phyloP scores from a whole-genome alignment of 768 basidiomycete species.

The Coprinopsis marcescibilis region DNA sequence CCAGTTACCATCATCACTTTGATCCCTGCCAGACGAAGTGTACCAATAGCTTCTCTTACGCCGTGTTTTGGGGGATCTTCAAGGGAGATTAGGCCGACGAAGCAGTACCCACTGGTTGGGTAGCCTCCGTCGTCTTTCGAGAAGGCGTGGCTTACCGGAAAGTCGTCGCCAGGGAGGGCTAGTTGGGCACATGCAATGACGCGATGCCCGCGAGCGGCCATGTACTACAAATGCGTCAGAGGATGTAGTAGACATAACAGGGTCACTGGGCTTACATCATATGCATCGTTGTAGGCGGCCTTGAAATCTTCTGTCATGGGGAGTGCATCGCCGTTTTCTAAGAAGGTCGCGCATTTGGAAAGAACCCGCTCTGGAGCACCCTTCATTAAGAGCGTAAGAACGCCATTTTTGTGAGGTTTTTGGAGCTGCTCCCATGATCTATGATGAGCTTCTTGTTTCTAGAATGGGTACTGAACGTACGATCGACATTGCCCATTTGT shows the following conservation, averaged over 20 bases:
- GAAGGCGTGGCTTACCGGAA: conserved; percentile 43
- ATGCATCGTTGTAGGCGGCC: conserved; percentile 50
- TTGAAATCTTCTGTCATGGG: conserved; percentile 55
- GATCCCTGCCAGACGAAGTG: conserved; percentile 63
- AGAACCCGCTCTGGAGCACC: conserved; percentile 68
- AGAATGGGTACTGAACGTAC: conserved; percentile 38
- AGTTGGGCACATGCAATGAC: conserved; percentile 68
- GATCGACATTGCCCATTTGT: conserved; percentile 70
- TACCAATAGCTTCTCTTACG: conserved; percentile 66
- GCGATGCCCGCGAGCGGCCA: conserved; percentile 72
- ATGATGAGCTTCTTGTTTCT: not conserved
- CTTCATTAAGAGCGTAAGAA: conserved; percentile 54
- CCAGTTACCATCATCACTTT: conserved; percentile 78
- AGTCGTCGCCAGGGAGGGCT: conserved; percentile 45
- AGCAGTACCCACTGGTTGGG: conserved; percentile 53
- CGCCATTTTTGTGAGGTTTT: conserved; percentile 45
- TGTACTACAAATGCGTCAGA: conserved; percentile 40
- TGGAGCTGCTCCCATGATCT: conserved; percentile 39
- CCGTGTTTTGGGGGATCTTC: conserved; percentile 71
- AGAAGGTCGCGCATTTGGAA: conserved; percentile 54
- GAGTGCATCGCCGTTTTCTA: conserved; percentile 42
- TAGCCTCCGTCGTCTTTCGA: conserved; percentile 49
- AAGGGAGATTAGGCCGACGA: conserved; percentile 59
- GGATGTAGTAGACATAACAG: not conserved
- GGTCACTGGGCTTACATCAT: conserved; percentile 46